Percentiles rank a stretch among this genome's conserved stretches.
phyloP scores from a whole-genome alignment of 2,329 filamentous ascomycete species.

The Pezizomycotina sp. region DNA sequence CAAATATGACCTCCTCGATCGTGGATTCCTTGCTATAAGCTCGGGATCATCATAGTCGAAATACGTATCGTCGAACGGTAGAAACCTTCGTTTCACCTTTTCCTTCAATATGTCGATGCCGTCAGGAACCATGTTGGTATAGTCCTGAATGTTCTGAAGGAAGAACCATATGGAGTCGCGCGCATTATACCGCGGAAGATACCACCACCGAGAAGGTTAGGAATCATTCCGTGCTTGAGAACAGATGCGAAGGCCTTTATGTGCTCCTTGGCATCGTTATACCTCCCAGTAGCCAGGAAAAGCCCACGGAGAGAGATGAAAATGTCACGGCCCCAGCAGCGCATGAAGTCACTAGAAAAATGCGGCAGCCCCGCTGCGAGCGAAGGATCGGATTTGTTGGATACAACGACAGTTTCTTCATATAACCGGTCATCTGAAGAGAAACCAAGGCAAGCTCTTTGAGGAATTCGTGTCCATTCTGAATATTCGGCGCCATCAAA shows the following conservation, averaged over 20 bases:
- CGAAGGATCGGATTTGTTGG: conserved; percentile 70
- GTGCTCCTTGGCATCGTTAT: conserved; percentile 77
- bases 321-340: conserved; percentile 93
- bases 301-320: conserved; percentile 90
- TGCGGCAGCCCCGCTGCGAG: conserved; percentile 84
- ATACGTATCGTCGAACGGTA: conserved; percentile 92
- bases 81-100: conserved; percentile 65
- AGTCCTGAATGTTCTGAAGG: conserved; percentile 89
- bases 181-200: conserved; percentile 81
- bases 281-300: conserved; percentile 79
- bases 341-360: conserved; percentile 83
- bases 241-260: conserved; percentile 91
- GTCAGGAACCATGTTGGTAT: conserved; percentile 62
- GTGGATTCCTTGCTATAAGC: conserved; percentile 76
- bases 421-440: conserved; percentile 68
- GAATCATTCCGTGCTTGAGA: conserved; percentile 95
- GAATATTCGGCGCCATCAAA: conserved; percentile 61
- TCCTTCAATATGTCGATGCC: conserved; percentile 58
- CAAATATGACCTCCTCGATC: conserved; percentile 78
- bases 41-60: conserved; percentile 65
- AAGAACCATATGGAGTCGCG: conserved; percentile 97
- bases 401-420: conserved; percentile 81
- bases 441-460: conserved; percentile 82
- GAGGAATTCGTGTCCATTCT: conserved; percentile 71
- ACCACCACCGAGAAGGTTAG: conserved; percentile 76